Evolutionary conservation across 108 stramenopile genomes (phyloP), one percentile per base, ranked within the genome.

Genomic region (Cyclotella cryptica): DNA sequence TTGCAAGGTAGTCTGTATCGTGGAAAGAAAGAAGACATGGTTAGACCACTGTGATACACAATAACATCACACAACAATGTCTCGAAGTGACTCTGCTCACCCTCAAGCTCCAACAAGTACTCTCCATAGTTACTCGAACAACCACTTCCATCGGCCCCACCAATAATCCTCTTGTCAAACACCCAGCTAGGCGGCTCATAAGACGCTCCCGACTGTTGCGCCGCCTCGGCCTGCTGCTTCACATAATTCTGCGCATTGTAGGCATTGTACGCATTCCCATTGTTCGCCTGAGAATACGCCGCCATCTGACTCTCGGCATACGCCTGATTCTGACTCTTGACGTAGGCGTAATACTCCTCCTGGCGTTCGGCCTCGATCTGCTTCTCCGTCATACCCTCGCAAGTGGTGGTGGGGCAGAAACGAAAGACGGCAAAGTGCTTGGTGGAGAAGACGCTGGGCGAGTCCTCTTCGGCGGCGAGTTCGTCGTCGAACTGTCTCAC

Each of bases 351-450:
- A 52, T 28, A 28, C 67, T 68, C 29, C 4, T 52, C 51, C 30
- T 35, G 40, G 22, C 49, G 49, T 51, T 70, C 75, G 19, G 43
- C 45, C 49, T 61, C 75, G 14, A 35, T 66, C 29, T 69, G 59
- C n/a, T 77, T 55, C 17, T 54, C 54, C 13, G 51, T 57, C 54
- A 55, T 44, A 19, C 66, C 59, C 65, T 69, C 83, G 66, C 95
- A 96, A 1, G 84, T 79, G 24, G 71, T 69, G 42, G 79, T 66
- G 51, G 91, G 90, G 72, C 95, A 96, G 52, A 96, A 85, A 11
- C 95, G 91, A 54, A 96, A 87, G 18, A 90, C 83, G 42, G 92
- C 93, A 67, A 92, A 96, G 53, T 88, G 89, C 55, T 92, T 68
- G 54, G 85, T 86, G 59, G 66, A 69, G 53, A 93, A 80, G 51